Evolutionary conservation across 176 grass and related monocot genomes (phyloP), one percentile per base, ranked within the genome.

Genomic region (Ensete ventricosum): DNA sequence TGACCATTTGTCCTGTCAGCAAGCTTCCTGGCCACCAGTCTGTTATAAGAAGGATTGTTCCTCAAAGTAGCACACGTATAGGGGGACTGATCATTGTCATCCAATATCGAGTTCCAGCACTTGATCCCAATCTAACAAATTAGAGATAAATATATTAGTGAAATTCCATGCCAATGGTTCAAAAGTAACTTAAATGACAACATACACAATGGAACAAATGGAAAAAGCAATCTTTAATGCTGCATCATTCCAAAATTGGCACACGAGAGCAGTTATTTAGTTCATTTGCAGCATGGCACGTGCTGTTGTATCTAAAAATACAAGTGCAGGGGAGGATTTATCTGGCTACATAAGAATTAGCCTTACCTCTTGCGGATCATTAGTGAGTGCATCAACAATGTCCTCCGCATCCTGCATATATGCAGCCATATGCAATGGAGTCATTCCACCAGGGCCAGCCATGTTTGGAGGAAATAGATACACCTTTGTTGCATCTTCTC

Each of bases 351-450:
- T 6, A 6, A 19, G 17, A 52, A 83, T 8, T 49, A 52, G 29
- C 81, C 55, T 76, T 81, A 99, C 96, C 86, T 86, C 77, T 81
- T 95, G 88, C 81, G 96, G 91, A 64, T 99, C 96, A 55, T 91
- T 83, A 79, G 96, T 99, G 64, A 99, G 88, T 48, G 88, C 96
- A 80, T 99, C 91, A 60, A 99, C 80, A 57, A 99, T 88, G 58
- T 91, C 91, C 52, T 89, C 88, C 0, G 84, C 83, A 17, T 86
- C 79, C 19, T 88, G 82, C 20, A 74, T 78, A 66, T 84, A 91
- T 69, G 96, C 96, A 82, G 88, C 91, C 75, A 95, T 78, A 78
- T 99, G 96, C 49, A 95, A 83, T 12, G 96, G 84, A 65, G 96
- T 99, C 72, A 90, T 78, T 62, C 96, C 91, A 70, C 89, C 85